Evolutionary conservation across 495 filamentous ascomycete species (phyloP).

Genomic region (Penicillium canariense): DNA sequence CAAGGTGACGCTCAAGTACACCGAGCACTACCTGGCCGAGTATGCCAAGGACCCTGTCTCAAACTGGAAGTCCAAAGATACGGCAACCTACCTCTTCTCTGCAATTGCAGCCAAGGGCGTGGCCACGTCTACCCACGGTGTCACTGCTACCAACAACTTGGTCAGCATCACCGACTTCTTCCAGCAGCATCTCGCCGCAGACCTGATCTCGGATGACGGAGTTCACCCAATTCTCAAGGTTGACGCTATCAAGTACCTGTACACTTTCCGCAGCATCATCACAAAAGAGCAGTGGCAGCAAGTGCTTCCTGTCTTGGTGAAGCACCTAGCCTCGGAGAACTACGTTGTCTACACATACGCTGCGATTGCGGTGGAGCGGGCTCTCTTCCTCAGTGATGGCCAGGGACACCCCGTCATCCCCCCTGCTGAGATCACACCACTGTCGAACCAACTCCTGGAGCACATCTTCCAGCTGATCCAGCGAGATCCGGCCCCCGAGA

Average conservation of each 20-base stretch:
- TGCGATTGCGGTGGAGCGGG: constrained; percentile 88
- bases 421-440: constrained; percentile 66
- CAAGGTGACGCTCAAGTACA: constrained; percentile 73
- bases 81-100: constrained; percentile 90
- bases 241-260: constrained; percentile 95
- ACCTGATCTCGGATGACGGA: constrained; percentile 64
- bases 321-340: constrained; percentile 80
- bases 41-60: constrained; percentile 65
- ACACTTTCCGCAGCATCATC: constrained; percentile 88
- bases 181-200: constrained; percentile 79
- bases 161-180: constrained; percentile 93
- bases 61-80: constrained; percentile 97
- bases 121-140: constrained; percentile 79
- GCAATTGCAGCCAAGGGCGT: constrained; percentile 89
- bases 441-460: constrained; percentile 80
- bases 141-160: constrained; percentile 79
- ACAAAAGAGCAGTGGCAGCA: constrained; percentile 83
- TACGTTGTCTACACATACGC: constrained; percentile 98
- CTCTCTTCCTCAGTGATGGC: constrained; percentile 74
- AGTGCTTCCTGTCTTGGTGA: constrained; percentile 84
- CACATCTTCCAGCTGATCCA: constrained; percentile 93
- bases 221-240: constrained; percentile 88
- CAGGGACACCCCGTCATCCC: constrained; percentile 72
- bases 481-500: constrained; percentile 73
- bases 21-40: constrained; percentile 68